Base-by-base conservation (phyloP, 345 rosid species). In the Ceriops zippeliana region DNA sequence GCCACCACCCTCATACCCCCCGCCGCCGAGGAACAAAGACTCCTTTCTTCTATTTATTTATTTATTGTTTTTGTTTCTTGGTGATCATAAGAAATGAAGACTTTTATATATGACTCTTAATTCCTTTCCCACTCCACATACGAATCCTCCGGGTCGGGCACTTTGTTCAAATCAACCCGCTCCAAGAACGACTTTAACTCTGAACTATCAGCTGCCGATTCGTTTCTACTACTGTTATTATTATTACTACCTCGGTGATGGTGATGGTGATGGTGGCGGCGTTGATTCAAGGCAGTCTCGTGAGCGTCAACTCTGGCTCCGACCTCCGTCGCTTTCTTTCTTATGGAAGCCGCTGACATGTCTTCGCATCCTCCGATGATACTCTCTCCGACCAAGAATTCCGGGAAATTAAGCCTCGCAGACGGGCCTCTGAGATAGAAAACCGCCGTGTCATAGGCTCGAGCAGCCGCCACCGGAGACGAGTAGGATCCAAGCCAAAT, bases 401-500 rank as follows among this genome's bases (percentile, higher is more conserved):
- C 99, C 1, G 99, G 99, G 71, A 96, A 96, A 71, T 96, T 96
- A 6, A 96, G 79, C 84, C 96, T 85, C 27, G 98, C 99, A 1
- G 99, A 83, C 0, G 98, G 99, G 0, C 99, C 99, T 60, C 99
- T 77, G 16, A 96, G 82, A 73, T 89, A 88, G 62, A 85, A 91
- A 7, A 96, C 99, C 8, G 98, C 98, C 58, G 97, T 95, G 83
- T 95, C 99, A 66, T 95, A 95, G 66, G 99, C 99, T 20, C 99
- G 58, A 0, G 99, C 99, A 59, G 99, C 99, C 26, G 99, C 99
- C 3, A 91, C 86, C 0, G 99, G 97, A 0, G 97, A 88, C 0
- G 99, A 88, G 78, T 95, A 95, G 5, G 99, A 95, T 37, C 99
- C 99, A 0, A 95, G 88, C 99, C 99, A 95, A 72, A 95, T 78